Base-by-base conservation (phyloP, 345 rosid species). In the Syzygium aromaticum region DNA sequence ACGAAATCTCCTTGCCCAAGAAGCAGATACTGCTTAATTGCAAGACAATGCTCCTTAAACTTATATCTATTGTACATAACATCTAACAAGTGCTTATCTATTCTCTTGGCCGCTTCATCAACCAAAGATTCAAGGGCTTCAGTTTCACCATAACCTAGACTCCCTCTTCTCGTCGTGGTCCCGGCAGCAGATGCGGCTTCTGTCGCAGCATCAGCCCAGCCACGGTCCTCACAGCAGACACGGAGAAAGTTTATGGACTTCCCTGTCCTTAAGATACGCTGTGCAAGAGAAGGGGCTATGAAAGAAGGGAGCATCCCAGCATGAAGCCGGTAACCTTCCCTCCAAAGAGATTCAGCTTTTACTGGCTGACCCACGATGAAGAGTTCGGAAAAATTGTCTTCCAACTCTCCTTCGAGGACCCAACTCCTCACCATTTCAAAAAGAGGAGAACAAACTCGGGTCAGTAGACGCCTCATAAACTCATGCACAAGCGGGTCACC, bases 1-100 rank as follows among this genome's bases (percentile, higher is more conserved):
- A 97, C 99, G 92, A 97, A 97, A 90, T 97, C 99, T 85, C 99
- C 99, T 91, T 97, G 99, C 86, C 99, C 99, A 43, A 97, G 97
- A 46, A 98, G 94, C 87, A 97, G 89, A 94, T 97, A 97, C 43
- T 95, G 95, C 94, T 96, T 97, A 84, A 97, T 97, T 61, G 98
- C 99, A 63, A 97, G 99, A 87, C 99, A 97, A 87, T 97, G 99
- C 89, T 95, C 99, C 91, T 91, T 97, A 89, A 97, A 97, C 85
- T 94, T 95, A 87, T 95, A 97, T 90, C 95, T 92, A 30, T 91
- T 93, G 91, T 95, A 92, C 86, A 97, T 93, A 86, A 97, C 99
- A 90, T 97, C 95, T 89, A 97, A 87, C 63, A 97, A 88, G 93
- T 94, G 98, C 89, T 95, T 95, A 88, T 97, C 99, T 38, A 96